A percentile compares a stretch with the other conserved stretches of the same genome.
Conservation (phyloP, 345 rosid species). For the Chamaenerion angustifolium region DNA sequence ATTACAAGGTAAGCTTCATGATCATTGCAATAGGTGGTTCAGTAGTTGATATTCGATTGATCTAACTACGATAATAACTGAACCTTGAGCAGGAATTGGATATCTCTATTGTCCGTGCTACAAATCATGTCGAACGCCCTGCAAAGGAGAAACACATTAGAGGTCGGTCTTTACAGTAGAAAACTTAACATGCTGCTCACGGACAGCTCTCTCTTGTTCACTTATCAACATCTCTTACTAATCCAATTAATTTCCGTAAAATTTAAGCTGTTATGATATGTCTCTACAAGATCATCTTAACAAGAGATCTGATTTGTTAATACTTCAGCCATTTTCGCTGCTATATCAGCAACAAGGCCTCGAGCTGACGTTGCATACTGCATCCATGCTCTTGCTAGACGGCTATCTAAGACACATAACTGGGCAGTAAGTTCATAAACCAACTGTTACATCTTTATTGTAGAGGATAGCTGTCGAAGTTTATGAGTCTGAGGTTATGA, state of each 20-base stretch:
- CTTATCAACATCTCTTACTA: background rate
- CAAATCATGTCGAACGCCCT: slow-evolving; percentile 87
- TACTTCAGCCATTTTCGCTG: slow-evolving; percentile 65
- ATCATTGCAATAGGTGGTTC: background rate
- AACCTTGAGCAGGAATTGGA: slow-evolving; percentile 61
- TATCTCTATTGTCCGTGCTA: slow-evolving; percentile 87
- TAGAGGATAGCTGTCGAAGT: background rate
- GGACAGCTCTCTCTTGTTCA: no score
- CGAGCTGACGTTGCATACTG: slow-evolving; percentile 99
- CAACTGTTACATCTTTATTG: background rate
- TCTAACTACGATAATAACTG: no score
- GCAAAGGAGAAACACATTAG: slow-evolving; percentile 79
- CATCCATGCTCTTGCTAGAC: slow-evolving; percentile 80
- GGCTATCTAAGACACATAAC: slow-evolving; percentile 79
- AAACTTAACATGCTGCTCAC: background rate
- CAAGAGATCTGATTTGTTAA: background rate
- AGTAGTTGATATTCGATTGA: no score
- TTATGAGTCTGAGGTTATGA: background rate
- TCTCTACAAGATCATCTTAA: background rate
- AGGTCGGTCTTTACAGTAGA: slow-evolving; percentile 25
- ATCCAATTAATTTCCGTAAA: no score
- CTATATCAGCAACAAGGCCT: slow-evolving; percentile 94
- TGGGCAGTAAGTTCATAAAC: slow-evolving; percentile 71
- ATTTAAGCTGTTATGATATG: no score
- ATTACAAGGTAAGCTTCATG: slow-evolving; percentile 49